Evolutionary conservation across 140 eudicot genomes (phyloP).

Genomic region (Senecio squalidus): DNA sequence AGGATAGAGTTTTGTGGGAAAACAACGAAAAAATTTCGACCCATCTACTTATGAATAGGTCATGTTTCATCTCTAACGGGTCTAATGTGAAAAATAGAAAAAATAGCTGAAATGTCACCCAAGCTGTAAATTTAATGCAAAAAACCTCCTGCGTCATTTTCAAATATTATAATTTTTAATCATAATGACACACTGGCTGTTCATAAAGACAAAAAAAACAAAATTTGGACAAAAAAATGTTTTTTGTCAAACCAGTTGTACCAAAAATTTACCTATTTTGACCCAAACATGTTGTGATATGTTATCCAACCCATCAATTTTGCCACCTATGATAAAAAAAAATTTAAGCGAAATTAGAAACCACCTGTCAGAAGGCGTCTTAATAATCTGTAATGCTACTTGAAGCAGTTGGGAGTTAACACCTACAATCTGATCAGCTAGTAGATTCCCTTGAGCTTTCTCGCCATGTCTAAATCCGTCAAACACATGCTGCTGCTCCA

Average conservation of each 20-base stretch:
- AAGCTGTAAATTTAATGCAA: too few relatives aligned
- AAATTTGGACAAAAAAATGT: not conserved
- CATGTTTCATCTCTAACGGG: too few relatives aligned
- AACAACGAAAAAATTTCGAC: too few relatives aligned
- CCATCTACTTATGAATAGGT: too few relatives aligned
- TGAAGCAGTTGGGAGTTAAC: conserved; percentile 78
- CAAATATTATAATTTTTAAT: too few relatives aligned
- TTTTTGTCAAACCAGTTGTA: not conserved
- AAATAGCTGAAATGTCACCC: too few relatives aligned
- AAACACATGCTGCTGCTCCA: conserved; percentile 91
- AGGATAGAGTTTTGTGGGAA: too few relatives aligned
- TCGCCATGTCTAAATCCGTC: conserved; percentile 81
- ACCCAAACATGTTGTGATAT: too few relatives aligned
- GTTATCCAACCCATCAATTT: not conserved
- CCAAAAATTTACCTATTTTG: not conserved
- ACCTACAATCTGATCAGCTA: conserved; percentile 68
- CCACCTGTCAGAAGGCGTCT: conserved; percentile 51
- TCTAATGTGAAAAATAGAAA: too few relatives aligned
- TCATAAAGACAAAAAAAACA: too few relatives aligned
- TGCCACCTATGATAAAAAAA: not conserved
- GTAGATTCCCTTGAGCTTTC: conserved; percentile 56
- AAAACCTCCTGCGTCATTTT: too few relatives aligned
- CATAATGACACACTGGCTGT: too few relatives aligned
- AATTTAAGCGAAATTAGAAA: not conserved
- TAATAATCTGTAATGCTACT: conserved; percentile 52